Base-by-base conservation (phyloP, 2,329 filamentous ascomycete genomes). In the Cercospora zeae-maydis region DNA sequence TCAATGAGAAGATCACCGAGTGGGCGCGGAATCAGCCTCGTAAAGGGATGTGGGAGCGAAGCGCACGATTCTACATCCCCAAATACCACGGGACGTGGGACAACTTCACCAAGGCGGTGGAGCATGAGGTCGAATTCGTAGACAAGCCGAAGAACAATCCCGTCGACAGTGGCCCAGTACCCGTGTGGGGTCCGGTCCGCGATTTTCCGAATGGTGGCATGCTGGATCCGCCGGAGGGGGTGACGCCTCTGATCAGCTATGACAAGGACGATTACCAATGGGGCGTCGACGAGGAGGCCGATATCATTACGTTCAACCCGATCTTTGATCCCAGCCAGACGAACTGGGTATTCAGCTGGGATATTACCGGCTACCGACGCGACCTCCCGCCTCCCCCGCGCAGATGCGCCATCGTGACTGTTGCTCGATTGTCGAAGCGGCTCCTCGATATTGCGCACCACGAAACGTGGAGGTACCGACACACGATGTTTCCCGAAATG, bases 401-500 rank as follows among this genome's bases (percentile, higher is more conserved):
- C 59, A 85, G 90, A 63, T 86, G 87, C 10, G 89, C 89, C n/a
- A 90, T 93, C 70, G 87, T 92, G 65, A 92, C 90, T 0, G 88
- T 91, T 66, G 87, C 88, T 1, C 86, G 90, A 58, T 79, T 91
- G 7, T 92, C 89, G 14, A 88, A 87, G 73, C 83, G 83, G 30
- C 80, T 93, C 1, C 80, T 93, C 34, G 84, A 91, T 68, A 83
- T 87, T 65, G 93, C 93, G 89, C 89, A 93, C 72, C 82, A 86
- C 34, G 91, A 93, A 74, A 90, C 90, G 58, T 80, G 88, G 66
- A 82, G 84, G 13, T 88, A 89, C 66, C 88, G 89, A 70, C 89
- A 92, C 72, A 78, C 79, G 71, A 86, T 93, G 70, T 89, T 88
- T 62, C 90, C 89, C 0, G 90, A 93, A 74, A 92, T 93, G 89